These are phyloP conservation scores for Trichosporon coremiiforme DNA, from an alignment of 1,284 basidiomycete genomes.

Conservation along the genomic window DNA sequence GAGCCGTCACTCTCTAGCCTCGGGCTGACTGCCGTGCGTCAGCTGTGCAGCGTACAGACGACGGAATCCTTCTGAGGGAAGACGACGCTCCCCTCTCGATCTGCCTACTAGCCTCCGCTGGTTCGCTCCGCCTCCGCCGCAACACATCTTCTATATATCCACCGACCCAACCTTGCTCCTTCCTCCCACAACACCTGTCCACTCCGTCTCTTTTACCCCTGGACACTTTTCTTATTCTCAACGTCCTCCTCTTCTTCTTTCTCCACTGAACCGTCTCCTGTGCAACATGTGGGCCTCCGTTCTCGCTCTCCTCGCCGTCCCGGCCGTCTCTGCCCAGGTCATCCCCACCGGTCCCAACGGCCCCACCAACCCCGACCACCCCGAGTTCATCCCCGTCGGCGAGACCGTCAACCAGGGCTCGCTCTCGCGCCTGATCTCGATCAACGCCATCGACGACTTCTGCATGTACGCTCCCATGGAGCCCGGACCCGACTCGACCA, in stretches of 20 bases:
- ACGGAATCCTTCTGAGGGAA: constrained; percentile 3
- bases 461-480: constrained; percentile 53
- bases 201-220: not conserved
- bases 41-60: not conserved
- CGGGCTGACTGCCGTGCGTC: too few species aligned
- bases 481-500: constrained; percentile 38
- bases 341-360: constrained; percentile 52
- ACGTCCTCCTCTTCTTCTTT: not conserved
- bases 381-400: constrained; percentile 42
- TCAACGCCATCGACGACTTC: constrained; percentile 55
- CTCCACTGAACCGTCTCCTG: not conserved
- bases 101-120: not conserved
- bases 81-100: not conserved
- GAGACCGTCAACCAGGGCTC: constrained; percentile 53
- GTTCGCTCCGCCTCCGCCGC: not conserved
- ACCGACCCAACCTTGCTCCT: not conserved
- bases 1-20: not conserved
- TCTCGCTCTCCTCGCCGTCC: constrained; percentile 21
- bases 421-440: constrained; percentile 47
- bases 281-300: constrained; percentile 21
- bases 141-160: not conserved
- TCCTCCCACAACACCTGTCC: not conserved
- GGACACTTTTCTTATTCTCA: not conserved
- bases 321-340: constrained; percentile 38
- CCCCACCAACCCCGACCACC: constrained; percentile 52